Conservation (phyloP, 371 early-diverging fungal genomes). For the Lichtheimia ornata region DNA sequence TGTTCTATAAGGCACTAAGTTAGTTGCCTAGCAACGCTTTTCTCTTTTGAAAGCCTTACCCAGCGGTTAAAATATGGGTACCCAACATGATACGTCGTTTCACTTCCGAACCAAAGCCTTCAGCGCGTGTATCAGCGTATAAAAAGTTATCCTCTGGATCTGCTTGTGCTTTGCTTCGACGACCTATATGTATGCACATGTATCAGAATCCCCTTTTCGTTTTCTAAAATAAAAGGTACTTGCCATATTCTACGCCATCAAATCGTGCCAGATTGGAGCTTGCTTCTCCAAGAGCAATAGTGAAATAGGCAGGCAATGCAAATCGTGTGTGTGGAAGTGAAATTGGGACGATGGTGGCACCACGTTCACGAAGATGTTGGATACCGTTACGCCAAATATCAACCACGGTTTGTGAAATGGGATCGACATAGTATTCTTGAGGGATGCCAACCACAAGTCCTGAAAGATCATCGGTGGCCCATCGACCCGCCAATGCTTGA, state of each 20-base stretch:
- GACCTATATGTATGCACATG: slow-evolving; percentile 34
- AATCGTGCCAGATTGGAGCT: slow-evolving; percentile 88
- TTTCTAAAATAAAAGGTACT: background rate
- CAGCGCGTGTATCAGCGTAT: slow-evolving; percentile 65
- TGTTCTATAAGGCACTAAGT: slow-evolving; percentile 25
- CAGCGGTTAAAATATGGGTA: slow-evolving; percentile 80
- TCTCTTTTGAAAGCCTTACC: slow-evolving; percentile 38
- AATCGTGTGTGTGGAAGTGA: slow-evolving; percentile 70
- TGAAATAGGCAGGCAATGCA: slow-evolving; percentile 87
- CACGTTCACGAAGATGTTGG: slow-evolving; percentile 50
- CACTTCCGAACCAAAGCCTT: slow-evolving; percentile 84
- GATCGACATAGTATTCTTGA: slow-evolving; percentile 76
- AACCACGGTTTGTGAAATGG: slow-evolving; percentile 55
- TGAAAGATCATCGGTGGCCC: slow-evolving; percentile 38
- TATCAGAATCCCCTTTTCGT: no score
- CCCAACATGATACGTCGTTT: slow-evolving; percentile 82
- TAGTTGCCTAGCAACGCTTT: background rate
- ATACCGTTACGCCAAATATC: slow-evolving; percentile 69
- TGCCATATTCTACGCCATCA: slow-evolving; percentile 88
- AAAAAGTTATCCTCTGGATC: slow-evolving; percentile 33
- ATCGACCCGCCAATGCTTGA: slow-evolving; percentile 15
- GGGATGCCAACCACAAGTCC: slow-evolving; percentile 78
- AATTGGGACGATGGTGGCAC: slow-evolving; percentile 72
- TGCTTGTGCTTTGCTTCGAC: slow-evolving; percentile 26
- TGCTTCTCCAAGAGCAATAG: slow-evolving; percentile 90